Evolutionary conservation across 495 filamentous ascomycete genomes (phyloP).

Genomic region (Neurospora sp.): DNA sequence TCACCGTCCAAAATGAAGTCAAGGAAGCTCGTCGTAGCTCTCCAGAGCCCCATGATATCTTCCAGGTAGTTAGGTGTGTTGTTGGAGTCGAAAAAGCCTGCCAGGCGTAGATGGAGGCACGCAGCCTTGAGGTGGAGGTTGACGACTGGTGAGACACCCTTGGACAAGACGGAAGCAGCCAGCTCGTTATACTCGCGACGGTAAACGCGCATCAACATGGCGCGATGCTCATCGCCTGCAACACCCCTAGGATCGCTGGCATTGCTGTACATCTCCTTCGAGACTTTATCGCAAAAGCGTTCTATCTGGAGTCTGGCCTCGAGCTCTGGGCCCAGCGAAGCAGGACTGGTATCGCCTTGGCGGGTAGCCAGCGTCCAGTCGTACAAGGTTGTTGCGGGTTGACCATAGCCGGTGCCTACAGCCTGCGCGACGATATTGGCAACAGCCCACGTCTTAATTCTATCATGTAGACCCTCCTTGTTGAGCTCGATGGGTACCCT

Average conservation of each 20-base stretch:
- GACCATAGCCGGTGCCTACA: conserved; percentile 82
- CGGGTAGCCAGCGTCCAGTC: conserved; percentile 70
- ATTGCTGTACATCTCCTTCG: conserved; percentile 74
- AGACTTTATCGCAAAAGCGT: conserved; percentile 77
- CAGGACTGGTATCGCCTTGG: conserved; percentile 52
- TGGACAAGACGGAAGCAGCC: conserved; percentile 39
- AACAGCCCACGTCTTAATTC: conserved; percentile 82
- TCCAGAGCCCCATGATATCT: conserved; percentile 68
- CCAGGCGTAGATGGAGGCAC: conserved; percentile 72
- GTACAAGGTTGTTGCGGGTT: conserved; percentile 79
- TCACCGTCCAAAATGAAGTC: conserved; percentile 56
- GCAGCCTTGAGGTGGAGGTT: conserved; percentile 68
- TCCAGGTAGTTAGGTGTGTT: conserved; percentile 62
- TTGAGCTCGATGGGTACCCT: conserved; percentile 72
- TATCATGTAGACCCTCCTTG: conserved; percentile 74
- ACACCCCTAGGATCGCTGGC: conserved; percentile 64
- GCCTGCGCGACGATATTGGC: conserved; percentile 92
- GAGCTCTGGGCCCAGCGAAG: conserved; percentile 56
- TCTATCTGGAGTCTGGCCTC: conserved; percentile 66
- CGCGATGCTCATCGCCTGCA: conserved; percentile 57
- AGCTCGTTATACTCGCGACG: conserved; percentile 46
- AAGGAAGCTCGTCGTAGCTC: conserved; percentile 64
- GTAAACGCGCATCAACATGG: conserved; percentile 53
- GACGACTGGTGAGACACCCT: conserved; percentile 47
- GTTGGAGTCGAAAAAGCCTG: conserved; percentile 80